A percentile compares a stretch with the other conserved stretches of the same genome.
These are phyloP conservation scores for Neurospora sp. DNA, from an alignment of 495 filamentous ascomycete species.

Conservation along the genomic window DNA sequence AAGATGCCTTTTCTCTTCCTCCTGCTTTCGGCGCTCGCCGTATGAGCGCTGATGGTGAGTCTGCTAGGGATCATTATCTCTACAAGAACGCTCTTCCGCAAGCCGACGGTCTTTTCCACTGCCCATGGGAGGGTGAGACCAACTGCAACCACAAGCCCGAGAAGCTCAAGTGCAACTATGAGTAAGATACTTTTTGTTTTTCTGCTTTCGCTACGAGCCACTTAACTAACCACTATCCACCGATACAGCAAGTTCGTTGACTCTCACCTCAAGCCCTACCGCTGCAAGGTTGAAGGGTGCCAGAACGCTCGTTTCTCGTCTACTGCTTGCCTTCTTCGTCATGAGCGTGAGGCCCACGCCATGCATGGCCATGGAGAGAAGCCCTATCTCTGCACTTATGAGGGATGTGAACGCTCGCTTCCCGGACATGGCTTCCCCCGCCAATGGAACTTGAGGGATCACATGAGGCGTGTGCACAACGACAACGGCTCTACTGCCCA, in stretches of 20 bases:
- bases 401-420: slow-evolving; percentile 71
- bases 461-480: slow-evolving; percentile 90
- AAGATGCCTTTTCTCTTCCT: slow-evolving; percentile 34
- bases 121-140: slow-evolving; percentile 68
- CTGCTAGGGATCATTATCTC: slow-evolving; percentile 65
- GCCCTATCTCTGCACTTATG: slow-evolving; percentile 74
- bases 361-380: slow-evolving; percentile 91
- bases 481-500: slow-evolving; percentile 42
- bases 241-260: slow-evolving; percentile 78
- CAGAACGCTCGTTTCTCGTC: slow-evolving; percentile 78
- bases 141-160: slow-evolving; percentile 76
- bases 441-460: slow-evolving; percentile 87
- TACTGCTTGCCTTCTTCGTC: slow-evolving; percentile 86
- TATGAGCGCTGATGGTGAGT: slow-evolving; percentile 43
- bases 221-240: slow-evolving; percentile 22
- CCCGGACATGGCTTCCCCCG: slow-evolving; percentile 80
- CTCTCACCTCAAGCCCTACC: slow-evolving; percentile 87
- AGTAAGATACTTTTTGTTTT: slow-evolving; percentile 47
- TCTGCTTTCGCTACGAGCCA: slow-evolving; percentile 4
- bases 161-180: slow-evolving; percentile 94
- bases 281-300: slow-evolving; percentile 73
- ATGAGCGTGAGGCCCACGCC: slow-evolving; percentile 88
- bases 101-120: slow-evolving; percentile 77
- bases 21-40: slow-evolving; percentile 33
- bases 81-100: slow-evolving; percentile 60